Conservation (phyloP, 2,329 filamentous ascomycete species). For the Ophidiomyces ophidiicola region DNA sequence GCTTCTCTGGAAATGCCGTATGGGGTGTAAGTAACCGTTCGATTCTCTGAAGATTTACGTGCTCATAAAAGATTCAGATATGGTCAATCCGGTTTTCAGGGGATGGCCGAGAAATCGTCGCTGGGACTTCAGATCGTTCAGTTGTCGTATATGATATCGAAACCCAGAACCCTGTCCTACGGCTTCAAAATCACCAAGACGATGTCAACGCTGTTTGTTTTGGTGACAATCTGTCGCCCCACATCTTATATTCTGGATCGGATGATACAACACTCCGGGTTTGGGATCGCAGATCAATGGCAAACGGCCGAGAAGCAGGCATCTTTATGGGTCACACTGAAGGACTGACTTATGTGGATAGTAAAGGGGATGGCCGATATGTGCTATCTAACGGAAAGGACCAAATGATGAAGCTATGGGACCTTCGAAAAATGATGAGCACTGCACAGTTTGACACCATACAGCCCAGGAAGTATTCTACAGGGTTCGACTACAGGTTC, state of each 20-base stretch:
- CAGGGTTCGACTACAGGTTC: conserved; percentile 52
- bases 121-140: conserved; percentile 65
- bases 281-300: conserved; percentile 73
- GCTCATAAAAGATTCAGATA: conserved; percentile 39
- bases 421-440: conserved; percentile 76
- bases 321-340: conserved; percentile 44
- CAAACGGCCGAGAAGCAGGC: conserved; percentile 49
- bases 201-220: conserved; percentile 97
- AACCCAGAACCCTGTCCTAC: conserved; percentile 58
- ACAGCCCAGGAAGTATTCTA: conserved; percentile 42
- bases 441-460: conserved; percentile 47
- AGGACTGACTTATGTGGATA: conserved; percentile 56
- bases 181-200: conserved; percentile 64
- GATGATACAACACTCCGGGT: conserved; percentile 91
- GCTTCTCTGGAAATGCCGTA: conserved; percentile 24
- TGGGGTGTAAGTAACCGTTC: conserved; percentile 32
- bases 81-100: conserved; percentile 90
- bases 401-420: conserved; percentile 96
- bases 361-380: conserved; percentile 79
- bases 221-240: conserved; percentile 73
- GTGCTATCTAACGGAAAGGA: conserved; percentile 92
- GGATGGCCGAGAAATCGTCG: conserved; percentile 80
- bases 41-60: not conserved
- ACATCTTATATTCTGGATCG: conserved; percentile 90
- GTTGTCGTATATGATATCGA: conserved; percentile 93